phyloP scores from a whole-genome alignment of 73 alveolate genomes.

The Paramecium caudatum region DNA sequence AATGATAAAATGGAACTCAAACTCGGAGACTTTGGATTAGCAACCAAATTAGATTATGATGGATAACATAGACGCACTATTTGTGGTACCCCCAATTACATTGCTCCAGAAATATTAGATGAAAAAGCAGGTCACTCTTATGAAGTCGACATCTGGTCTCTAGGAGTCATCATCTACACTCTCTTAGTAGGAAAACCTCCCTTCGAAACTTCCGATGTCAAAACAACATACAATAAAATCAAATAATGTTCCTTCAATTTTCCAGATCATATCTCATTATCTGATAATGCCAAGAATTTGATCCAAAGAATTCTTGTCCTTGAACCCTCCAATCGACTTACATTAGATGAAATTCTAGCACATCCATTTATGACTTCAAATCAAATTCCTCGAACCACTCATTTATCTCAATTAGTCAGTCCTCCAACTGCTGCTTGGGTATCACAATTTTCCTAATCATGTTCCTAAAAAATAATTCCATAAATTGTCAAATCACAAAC shows the following conservation, averaged over 20 bases:
- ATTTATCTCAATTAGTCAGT: conserved; percentile 89
- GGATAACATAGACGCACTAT: conserved; percentile 94
- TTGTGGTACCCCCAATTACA: conserved; percentile 97
- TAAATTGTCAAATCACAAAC: no score
- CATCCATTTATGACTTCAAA: conserved; percentile 90
- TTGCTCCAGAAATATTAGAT: conserved; percentile 94
- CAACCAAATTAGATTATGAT: conserved; percentile 93
- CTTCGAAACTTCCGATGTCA: conserved; percentile 92
- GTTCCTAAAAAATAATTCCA: no score
- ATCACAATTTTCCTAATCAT: conserved; percentile 80
- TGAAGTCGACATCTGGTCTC: conserved; percentile 95
- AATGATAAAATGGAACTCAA: conserved; percentile 94
- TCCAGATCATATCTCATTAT: conserved; percentile 91
- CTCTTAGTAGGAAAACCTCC: conserved; percentile 96
- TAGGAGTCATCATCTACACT: conserved; percentile 94
- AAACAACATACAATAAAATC: conserved; percentile 91
- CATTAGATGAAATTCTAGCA: conserved; percentile 87
- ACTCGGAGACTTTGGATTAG: conserved; percentile 96
- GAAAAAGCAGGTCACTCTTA: conserved; percentile 93
- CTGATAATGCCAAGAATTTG: conserved; percentile 90
- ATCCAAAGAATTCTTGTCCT: conserved; percentile 84
- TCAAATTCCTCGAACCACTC: conserved; percentile 93
- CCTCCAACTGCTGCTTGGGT: conserved; percentile 91
- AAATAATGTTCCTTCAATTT: conserved; percentile 85
- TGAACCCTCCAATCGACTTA: conserved; percentile 93